A percentile compares a stretch with the other conserved stretches of the same genome.
These are phyloP conservation scores for Echites panduratus DNA, from an alignment of 257 asterid genomes.

Conservation along the genomic window DNA sequence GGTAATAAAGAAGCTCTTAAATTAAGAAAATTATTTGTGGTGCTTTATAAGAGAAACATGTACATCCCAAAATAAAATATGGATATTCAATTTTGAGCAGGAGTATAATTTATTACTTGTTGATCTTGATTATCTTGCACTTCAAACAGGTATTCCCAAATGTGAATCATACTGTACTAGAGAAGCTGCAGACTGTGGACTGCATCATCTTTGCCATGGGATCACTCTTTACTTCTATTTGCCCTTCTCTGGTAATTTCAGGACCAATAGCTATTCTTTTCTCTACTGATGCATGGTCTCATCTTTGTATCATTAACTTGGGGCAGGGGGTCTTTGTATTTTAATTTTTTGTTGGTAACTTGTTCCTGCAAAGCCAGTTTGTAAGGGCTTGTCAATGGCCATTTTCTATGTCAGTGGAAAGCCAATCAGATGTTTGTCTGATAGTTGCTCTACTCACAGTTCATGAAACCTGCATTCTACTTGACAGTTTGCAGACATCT, in stretches of 20 bases:
- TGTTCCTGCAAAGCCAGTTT: neutral
- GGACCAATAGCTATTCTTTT: conserved; percentile 2
- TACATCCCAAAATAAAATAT: neutral
- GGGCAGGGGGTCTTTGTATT: no score
- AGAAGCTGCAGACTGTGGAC: conserved; percentile 63
- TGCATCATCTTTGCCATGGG: conserved; percentile 94
- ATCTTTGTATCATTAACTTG: neutral
- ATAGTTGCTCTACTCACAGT: neutral
- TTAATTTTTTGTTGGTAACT: neutral
- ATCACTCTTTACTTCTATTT: conserved; percentile 84
- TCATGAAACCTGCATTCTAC: neutral
- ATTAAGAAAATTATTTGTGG: neutral
- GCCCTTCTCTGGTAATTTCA: conserved; percentile 83
- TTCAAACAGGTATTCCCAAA: conserved; percentile 75
- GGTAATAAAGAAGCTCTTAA: neutral
- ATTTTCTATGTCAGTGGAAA: neutral
- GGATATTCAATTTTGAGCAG: neutral
- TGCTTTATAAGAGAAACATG: neutral
- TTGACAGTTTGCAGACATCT: neutral
- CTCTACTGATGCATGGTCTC: neutral
- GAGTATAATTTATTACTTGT: neutral
- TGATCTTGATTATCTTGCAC: conserved; percentile 1
- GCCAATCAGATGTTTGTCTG: neutral
- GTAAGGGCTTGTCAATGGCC: neutral
- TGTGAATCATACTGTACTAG: conserved; percentile 67